Evolutionary conservation across 495 filamentous ascomycete genomes (phyloP).

Genomic region (Antarctomyces pellizariae): DNA sequence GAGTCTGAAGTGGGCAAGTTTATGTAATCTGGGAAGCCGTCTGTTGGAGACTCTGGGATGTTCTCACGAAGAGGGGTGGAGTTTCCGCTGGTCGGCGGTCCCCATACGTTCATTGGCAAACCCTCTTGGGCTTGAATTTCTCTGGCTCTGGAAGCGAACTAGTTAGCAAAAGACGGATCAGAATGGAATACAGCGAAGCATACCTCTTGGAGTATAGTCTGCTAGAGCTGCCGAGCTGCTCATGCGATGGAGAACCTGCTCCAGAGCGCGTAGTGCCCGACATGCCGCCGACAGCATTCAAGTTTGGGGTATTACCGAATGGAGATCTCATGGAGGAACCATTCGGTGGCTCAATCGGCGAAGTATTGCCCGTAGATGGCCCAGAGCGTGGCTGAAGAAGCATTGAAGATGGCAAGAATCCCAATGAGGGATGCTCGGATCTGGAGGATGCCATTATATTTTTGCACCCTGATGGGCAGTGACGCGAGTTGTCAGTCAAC

Average conservation of each 20-base stretch:
- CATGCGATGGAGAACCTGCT: conserved; percentile 93
- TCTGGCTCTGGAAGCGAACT: conserved; percentile 42
- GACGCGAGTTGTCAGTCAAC: conserved; percentile 1
- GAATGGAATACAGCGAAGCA: conserved; percentile 8
- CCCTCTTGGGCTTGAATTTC: conserved; percentile 93
- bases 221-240: conserved; percentile 41
- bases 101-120: conserved; percentile 70
- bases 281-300: conserved; percentile 41
- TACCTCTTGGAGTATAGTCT: conserved; percentile 83
- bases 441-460: conserved; percentile 88
- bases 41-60: conserved; percentile 90
- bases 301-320: conserved; percentile 40
- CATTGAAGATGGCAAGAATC: conserved; percentile 35
- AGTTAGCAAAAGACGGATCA: conserved; percentile 5
- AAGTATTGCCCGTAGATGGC: conserved; percentile 68
- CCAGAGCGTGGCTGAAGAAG: conserved; percentile 48
- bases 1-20: conserved; percentile 33
- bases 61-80: conserved; percentile 92
- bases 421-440: conserved; percentile 55
- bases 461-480: conserved; percentile 31
- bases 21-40: conserved; percentile 81
- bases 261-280: conserved; percentile 59
- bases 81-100: conserved; percentile 82
- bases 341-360: conserved; percentile 60
- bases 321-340: conserved; percentile 46